A percentile compares a stretch with the other conserved stretches of the same genome.
These are phyloP conservation scores for Saitozyma podzolica DNA, from an alignment of 768 basidiomycete species.

Conservation along the genomic window DNA sequence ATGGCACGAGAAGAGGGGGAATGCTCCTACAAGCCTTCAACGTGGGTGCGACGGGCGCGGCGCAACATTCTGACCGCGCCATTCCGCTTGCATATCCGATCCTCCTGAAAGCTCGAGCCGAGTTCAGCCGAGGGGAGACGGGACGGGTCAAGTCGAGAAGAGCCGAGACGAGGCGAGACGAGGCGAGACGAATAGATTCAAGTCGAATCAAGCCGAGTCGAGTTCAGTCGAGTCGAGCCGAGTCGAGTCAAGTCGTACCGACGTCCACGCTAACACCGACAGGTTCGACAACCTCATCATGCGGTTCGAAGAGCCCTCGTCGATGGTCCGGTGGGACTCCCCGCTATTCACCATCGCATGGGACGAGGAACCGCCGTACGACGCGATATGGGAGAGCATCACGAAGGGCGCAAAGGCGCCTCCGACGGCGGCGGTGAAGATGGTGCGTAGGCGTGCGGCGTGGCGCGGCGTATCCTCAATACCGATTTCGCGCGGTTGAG, in stretches of 20 bases:
- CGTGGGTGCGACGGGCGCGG: conserved; percentile 60
- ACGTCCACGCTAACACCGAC: conserved; percentile 4
- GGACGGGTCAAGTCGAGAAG: no score
- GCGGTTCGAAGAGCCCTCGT: conserved; percentile 93
- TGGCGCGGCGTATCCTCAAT: not conserved
- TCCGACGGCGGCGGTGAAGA: conserved; percentile 78
- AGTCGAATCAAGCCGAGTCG: no score
- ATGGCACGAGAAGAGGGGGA: conserved; percentile 65
- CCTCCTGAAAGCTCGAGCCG: no score
- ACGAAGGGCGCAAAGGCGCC: conserved; percentile 78
- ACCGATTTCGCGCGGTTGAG: not conserved
- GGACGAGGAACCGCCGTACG: conserved; percentile 62
- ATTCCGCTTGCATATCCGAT: not conserved
- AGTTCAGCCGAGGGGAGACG: no score
- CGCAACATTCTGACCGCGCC: no score
- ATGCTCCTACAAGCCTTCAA: conserved; percentile 64
- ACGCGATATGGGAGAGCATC: conserved; percentile 76
- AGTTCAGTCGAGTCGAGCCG: no score
- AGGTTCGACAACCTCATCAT: conserved; percentile 84
- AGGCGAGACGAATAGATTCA: no score
- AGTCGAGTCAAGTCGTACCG: no score
- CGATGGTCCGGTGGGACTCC: conserved; percentile 98
- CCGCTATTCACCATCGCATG: conserved; percentile 84
- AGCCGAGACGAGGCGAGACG: no score
- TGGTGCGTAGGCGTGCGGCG: conserved; percentile 58